These are phyloP conservation scores for Coemansia sp. DNA, from an alignment of 192 early-diverging fungal species.

Conservation along the genomic window DNA sequence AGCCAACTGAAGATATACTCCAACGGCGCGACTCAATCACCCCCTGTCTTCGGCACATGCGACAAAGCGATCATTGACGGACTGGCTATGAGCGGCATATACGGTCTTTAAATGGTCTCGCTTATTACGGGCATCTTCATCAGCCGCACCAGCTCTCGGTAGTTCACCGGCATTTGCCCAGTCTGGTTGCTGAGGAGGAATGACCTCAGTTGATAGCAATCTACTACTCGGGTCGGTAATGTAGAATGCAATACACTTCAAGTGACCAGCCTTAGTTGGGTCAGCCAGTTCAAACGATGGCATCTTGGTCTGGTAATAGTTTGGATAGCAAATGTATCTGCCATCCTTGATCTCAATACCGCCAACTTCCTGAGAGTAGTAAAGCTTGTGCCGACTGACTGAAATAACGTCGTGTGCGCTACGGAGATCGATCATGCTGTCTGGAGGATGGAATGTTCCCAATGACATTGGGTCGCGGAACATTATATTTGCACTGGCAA, in stretches of 20 bases:
- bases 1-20: neutral
- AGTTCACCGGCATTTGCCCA: constrained; percentile 23
- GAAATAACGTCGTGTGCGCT: neutral
- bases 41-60: neutral
- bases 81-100: neutral
- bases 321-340: constrained; percentile 71
- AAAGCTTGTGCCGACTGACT: neutral
- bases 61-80: neutral
- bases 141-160: neutral
- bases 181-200: constrained; percentile 68
- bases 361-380: constrained; percentile 47
- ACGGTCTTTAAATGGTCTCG: neutral
- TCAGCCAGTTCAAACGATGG: constrained; percentile 63
- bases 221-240: constrained; percentile 63
- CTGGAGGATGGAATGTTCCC: neutral
- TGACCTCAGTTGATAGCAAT: constrained; percentile 58
- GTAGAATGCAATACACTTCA: constrained; percentile 72
- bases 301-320: constrained; percentile 68
- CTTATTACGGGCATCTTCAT: neutral
- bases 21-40: neutral
- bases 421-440: neutral
- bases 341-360: constrained; percentile 55
- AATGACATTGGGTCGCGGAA: constrained; percentile 53
- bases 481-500: constrained; percentile 58
- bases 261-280: constrained; percentile 60